A percentile compares a stretch with the other conserved stretches of the same genome.
Conservation (phyloP, 306 rosid genomes). For the Acmispon strigosus region DNA sequence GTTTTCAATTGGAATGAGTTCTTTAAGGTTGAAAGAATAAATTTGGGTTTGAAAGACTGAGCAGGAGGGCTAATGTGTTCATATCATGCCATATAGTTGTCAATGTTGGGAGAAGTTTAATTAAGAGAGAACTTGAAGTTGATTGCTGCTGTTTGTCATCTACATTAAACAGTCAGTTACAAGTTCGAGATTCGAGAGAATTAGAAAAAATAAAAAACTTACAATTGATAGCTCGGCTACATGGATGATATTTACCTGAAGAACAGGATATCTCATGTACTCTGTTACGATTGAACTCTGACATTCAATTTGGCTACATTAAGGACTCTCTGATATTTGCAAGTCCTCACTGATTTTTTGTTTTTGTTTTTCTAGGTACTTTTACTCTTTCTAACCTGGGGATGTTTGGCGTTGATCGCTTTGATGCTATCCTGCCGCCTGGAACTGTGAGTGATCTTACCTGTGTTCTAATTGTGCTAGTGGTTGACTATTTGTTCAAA, state of each 20-base stretch:
- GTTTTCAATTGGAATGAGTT: neutral
- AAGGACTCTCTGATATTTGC: conserved; percentile 1
- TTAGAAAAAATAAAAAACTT: no score
- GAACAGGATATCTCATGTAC: neutral
- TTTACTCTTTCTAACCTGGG: conserved; percentile 95
- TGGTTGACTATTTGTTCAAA: neutral
- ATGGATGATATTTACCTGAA: neutral
- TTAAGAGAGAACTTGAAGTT: no score
- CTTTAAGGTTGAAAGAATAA: neutral
- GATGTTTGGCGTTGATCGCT: conserved; percentile 97
- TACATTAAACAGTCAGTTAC: no score
- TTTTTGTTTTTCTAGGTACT: conserved; percentile 51
- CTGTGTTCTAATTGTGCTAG: neutral
- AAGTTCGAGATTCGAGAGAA: no score
- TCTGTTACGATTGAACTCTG: neutral
- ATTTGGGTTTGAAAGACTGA: neutral
- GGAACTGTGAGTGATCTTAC: conserved; percentile 64
- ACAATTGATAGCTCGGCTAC: no score
- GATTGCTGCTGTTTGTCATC: no score
- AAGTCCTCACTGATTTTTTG: neutral
- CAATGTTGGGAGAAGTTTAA: neutral
- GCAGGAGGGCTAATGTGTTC: neutral
- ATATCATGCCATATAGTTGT: neutral
- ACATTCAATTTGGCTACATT: neutral
- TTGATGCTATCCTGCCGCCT: conserved; percentile 95